These are phyloP conservation scores for Purpureocillium takamizusanense DNA, from an alignment of 2,329 filamentous ascomycete species.

Conservation along the genomic window DNA sequence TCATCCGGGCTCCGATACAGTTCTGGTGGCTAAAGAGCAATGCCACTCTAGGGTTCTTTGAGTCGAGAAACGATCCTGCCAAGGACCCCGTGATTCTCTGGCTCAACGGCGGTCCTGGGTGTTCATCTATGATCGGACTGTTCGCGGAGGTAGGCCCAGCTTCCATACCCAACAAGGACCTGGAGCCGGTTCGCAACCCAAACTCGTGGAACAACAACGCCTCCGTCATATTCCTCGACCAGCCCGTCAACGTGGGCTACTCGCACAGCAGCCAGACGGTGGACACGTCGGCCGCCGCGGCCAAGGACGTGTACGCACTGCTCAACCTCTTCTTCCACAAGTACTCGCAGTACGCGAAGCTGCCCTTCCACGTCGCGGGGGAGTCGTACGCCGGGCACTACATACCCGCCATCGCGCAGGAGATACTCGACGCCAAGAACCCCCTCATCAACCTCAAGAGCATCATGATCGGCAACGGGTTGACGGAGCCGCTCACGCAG, in stretches of 20 bases:
- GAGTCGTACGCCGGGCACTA: conserved; percentile 95
- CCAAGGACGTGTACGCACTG: conserved; percentile 95
- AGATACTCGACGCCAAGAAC: conserved; percentile 89
- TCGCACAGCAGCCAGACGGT: conserved; percentile 60
- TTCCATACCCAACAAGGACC: conserved; percentile 42
- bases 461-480: conserved; percentile 87
- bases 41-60: conserved; percentile 58
- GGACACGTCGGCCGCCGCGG: conserved; percentile 85
- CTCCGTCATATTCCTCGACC: conserved; percentile 64
- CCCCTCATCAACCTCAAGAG: conserved; percentile 97
- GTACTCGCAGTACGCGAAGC: conserved; percentile 87
- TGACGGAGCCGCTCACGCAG: conserved; percentile 87
- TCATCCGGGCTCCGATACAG: too few relatives aligned
- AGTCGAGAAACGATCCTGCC: conserved; percentile 27
- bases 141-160: conserved; percentile 71
- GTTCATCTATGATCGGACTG: conserved; percentile 28
- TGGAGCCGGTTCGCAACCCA: conserved; percentile 36
- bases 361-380: conserved; percentile 95
- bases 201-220: conserved; percentile 55
- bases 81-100: conserved; percentile 44
- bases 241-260: conserved; percentile 35
- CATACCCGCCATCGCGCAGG: conserved; percentile 82
- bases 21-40: too few relatives aligned
- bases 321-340: conserved; percentile 97
- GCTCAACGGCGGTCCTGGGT: conserved; percentile 28